phyloP scores from a whole-genome alignment of 2,329 filamentous ascomycete species.

The Cephalotrichum gorgonifer region DNA sequence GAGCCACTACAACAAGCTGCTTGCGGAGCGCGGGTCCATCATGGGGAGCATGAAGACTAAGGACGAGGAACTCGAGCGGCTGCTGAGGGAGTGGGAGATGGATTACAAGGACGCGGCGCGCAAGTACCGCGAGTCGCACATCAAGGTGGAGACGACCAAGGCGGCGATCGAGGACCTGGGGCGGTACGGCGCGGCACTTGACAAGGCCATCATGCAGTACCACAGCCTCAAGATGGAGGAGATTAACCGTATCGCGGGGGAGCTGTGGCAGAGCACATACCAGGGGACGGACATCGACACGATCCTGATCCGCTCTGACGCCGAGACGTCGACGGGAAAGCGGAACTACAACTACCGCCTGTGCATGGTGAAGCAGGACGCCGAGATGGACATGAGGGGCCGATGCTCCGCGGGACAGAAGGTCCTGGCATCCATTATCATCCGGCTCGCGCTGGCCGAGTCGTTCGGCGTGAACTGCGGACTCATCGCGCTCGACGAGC shows the following conservation, averaged over 20 bases:
- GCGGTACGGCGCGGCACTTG: slow-evolving; percentile 72
- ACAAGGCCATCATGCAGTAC: slow-evolving; percentile 96
- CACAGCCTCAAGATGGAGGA: slow-evolving; percentile 97
- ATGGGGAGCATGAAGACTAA: slow-evolving; percentile 75
- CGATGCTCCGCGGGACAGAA: slow-evolving; percentile 95
- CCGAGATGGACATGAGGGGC: slow-evolving; percentile 98
- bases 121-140: slow-evolving; percentile 78
- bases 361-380: slow-evolving; percentile 94
- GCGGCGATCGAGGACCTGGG: slow-evolving; percentile 85
- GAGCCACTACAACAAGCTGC: slow-evolving; percentile 55
- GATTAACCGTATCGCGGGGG: slow-evolving; percentile 87
- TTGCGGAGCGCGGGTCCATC: slow-evolving; percentile 63
- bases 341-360: slow-evolving; percentile 94
- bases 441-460: slow-evolving; percentile 88
- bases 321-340: slow-evolving; percentile 62
- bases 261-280: slow-evolving; percentile 96
- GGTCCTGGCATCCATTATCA: slow-evolving; percentile 93
- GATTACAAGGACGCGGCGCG: slow-evolving; percentile 76
- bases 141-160: slow-evolving; percentile 84
- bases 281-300: slow-evolving; percentile 96
- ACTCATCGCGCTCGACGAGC: slow-evolving; percentile 92
- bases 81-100: slow-evolving; percentile 71
- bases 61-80: slow-evolving; percentile 64
- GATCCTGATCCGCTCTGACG: slow-evolving; percentile 88
- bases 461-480: slow-evolving; percentile 95